Percentiles rank a stretch among this genome's conserved stretches.
Evolutionary conservation across 441 rosid genomes (phyloP).

Genomic region (Macaranga tanarius): DNA sequence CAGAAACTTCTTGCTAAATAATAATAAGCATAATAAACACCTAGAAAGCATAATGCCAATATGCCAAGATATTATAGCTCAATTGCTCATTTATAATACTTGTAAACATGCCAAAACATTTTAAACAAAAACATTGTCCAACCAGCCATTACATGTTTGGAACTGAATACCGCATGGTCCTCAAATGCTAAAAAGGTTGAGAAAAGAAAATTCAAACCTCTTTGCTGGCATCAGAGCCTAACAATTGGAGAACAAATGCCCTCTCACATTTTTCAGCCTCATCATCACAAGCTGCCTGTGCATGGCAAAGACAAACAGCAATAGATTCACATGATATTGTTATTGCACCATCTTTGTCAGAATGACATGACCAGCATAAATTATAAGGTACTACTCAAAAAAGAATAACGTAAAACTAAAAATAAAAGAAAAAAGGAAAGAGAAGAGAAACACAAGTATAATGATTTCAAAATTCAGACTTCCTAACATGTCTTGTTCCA

Average conservation of each 20-base stretch:
- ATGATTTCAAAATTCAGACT: constrained; percentile 4
- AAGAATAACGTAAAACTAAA: too few relatives aligned
- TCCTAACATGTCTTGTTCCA: not conserved
- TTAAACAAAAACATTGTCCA: not conserved
- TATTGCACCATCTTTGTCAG: not conserved
- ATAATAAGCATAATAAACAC: not conserved
- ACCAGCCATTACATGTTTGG: not conserved
- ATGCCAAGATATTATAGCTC: not conserved
- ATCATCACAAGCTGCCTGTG: constrained; percentile 77
- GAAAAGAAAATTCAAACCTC: constrained; percentile 47
- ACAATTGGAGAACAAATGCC: constrained; percentile 73
- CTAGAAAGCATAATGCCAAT: not conserved
- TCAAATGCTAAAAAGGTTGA: not conserved
- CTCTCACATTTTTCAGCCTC: constrained; percentile 70
- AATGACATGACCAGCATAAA: not conserved
- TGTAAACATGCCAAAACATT: not conserved
- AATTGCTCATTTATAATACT: not conserved
- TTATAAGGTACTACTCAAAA: not conserved
- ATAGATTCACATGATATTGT: not conserved
- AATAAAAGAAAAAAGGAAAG: not conserved
- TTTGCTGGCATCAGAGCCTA: constrained; percentile 45
- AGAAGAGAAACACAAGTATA: not conserved
- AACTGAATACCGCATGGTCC: not conserved
- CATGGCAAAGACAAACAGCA: constrained; percentile 17
- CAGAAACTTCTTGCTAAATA: not conserved